phyloP scores from a whole-genome alignment of 2,329 filamentous ascomycete species.

The Microsporum canis region DNA sequence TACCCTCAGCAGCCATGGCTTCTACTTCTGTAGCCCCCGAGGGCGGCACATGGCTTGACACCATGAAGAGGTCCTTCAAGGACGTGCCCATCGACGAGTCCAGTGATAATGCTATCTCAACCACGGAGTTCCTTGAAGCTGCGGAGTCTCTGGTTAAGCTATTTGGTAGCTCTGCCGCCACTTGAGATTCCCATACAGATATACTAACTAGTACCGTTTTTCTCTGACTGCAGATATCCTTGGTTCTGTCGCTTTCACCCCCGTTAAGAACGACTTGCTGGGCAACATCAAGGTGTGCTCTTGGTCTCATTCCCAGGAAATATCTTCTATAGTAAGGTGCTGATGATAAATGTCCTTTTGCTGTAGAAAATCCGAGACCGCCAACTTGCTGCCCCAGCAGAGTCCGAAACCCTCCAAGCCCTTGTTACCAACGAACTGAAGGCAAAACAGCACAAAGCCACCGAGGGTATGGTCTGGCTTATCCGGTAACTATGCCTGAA shows the following conservation, averaged over 20 bases:
- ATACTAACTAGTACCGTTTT: not conserved
- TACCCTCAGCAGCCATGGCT: conserved; percentile 38
- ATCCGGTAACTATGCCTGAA: conserved; percentile 50
- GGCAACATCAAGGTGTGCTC: conserved; percentile 74
- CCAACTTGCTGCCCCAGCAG: conserved; percentile 62
- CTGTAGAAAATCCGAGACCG: conserved; percentile 70
- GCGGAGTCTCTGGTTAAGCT: conserved; percentile 75
- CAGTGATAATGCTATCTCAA: conserved; percentile 67
- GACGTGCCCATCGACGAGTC: conserved; percentile 65
- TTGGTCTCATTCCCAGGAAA: not conserved
- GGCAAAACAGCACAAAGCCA: conserved; percentile 74
- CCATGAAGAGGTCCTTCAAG: conserved; percentile 69
- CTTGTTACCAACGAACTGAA: conserved; percentile 81
- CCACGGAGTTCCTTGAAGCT: conserved; percentile 81
- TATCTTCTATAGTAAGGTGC: not conserved
- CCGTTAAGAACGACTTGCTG: conserved; percentile 82
- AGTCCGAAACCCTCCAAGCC: conserved; percentile 74
- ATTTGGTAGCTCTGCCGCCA: conserved; percentile 51
- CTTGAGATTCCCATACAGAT: not conserved
- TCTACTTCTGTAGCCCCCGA: conserved; percentile 42
- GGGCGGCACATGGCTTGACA: conserved; percentile 73
- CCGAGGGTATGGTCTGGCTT: conserved; percentile 86
- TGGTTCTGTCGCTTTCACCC: conserved; percentile 63
- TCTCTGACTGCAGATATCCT: conserved; percentile 41
- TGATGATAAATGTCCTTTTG: not conserved